Evolutionary conservation across 352 stramenopile species (phyloP).

Genomic region (Globisporangium orthogonon): DNA sequence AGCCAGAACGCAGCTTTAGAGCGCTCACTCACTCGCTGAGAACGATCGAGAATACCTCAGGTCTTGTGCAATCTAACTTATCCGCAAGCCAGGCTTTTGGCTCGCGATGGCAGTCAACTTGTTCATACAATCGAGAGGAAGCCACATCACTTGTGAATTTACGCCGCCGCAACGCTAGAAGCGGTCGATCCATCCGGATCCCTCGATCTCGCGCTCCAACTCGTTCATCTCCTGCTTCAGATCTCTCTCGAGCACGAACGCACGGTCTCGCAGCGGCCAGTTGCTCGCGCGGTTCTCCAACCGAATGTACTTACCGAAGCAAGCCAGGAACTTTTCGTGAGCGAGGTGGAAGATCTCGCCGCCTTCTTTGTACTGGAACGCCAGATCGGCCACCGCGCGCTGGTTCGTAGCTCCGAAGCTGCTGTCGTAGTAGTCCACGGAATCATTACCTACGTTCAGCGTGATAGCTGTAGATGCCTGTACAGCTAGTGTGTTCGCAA

Average conservation of each 20-base stretch:
- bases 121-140: neutral
- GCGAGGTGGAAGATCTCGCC: constrained; percentile 34
- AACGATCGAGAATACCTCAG: too few relatives aligned
- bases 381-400: constrained; percentile 24
- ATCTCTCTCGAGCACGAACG: constrained; percentile 55
- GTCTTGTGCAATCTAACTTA: constrained; percentile 6
- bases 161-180: constrained; percentile 1
- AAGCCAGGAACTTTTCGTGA: constrained; percentile 37
- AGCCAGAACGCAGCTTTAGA: constrained; percentile 33
- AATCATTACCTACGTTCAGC: neutral
- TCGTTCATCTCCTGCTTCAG: constrained; percentile 45
- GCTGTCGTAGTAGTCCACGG: neutral
- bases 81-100: neutral
- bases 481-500: neutral
- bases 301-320: constrained; percentile 54
- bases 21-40: neutral
- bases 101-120: neutral
- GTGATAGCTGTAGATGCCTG: neutral
- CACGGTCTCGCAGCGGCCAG: constrained; percentile 42
- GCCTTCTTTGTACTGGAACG: constrained; percentile 31
- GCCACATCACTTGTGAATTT: neutral
- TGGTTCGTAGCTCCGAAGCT: constrained; percentile 12
- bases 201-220: constrained; percentile 15
- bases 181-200: constrained; percentile 13
- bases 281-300: constrained; percentile 39